Evolutionary conservation across 306 rosid species (phyloP), one percentile per base, ranked within the genome.

Genomic region (Inga oerstediana): DNA sequence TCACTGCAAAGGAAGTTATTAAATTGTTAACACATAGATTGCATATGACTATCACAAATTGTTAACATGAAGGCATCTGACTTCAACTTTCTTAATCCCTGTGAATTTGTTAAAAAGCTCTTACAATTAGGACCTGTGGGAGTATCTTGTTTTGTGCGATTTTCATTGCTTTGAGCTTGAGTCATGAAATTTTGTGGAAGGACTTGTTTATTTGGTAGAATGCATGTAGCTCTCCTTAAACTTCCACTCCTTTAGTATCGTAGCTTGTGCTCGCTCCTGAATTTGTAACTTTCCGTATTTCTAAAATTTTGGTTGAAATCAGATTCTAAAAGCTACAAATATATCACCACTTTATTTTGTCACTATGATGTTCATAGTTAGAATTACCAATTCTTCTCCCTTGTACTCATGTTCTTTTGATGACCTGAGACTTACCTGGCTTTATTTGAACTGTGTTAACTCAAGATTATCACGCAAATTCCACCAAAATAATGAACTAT

Each of bases 91-190:
- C 46, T 44, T 8, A 44, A 44, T 44, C 46, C 46, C 0, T 7
- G 46, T 44, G 46, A 44, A 44, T 44, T 44, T 6, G 46, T 10
- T 8, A 44, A 44, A 44, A 44, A 44, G 46, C 44, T 41, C 44
- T 41, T 41, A 44, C 9, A 44, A 32, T 44, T 44, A 44, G 10
- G 46, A 44, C 10, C 46, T 5, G 46, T 2, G 24, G 61, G 61
- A 54, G 24, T 17, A 19, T 54, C 22, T 43, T 30, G 54, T 80
- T 19, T 64, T 61, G 54, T 27, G 48, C 1, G 14, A 10, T 0
- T 32, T 68, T 52, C 49, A 51, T 76, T 48, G 19, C 9, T 74
- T 45, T 72, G 74, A 66, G 62, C 67, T 35, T 24, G 75, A 80
- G 64, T 65, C 30, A 19, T 19, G 19, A 62, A 83, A 11, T 59